phyloP scores from a whole-genome alignment of 2,329 filamentous ascomycete species.

The Rachicladosporium sp. region DNA sequence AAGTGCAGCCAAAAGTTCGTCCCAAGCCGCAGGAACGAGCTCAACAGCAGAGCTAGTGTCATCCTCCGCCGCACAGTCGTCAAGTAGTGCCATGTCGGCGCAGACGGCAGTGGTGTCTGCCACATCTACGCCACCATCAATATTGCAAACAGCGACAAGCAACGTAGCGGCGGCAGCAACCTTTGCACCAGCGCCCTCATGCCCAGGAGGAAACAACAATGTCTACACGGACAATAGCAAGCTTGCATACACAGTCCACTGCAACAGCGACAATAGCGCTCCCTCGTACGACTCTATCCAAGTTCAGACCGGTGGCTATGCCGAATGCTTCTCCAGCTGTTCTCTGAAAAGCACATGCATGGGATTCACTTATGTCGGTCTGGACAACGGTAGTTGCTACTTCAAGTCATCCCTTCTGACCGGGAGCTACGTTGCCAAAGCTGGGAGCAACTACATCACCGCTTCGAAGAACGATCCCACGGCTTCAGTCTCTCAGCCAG shows the following conservation, averaged over 20 bases:
- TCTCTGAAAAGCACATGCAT: conserved; percentile 12
- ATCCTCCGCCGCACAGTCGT: too few relatives aligned
- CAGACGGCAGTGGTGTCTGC: too few relatives aligned
- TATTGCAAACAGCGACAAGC: too few relatives aligned
- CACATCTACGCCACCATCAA: too few relatives aligned
- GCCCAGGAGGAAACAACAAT: conserved; percentile 14
- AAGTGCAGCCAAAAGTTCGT: too few relatives aligned
- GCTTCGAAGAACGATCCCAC: conserved; percentile 11
- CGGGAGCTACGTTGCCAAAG: conserved; percentile 8
- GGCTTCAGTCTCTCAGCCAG: conserved; percentile 7
- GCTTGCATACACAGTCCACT: conserved; percentile 17
- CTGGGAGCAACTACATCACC: conserved; percentile 15
- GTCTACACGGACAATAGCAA: conserved; percentile 13
- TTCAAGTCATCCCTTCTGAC: conserved; percentile 13
- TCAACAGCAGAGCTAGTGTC: too few relatives aligned
- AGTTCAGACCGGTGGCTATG: conserved; percentile 16
- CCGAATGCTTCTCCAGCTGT: conserved; percentile 19
- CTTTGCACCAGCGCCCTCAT: conserved; percentile 9
- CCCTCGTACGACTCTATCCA: conserved; percentile 11
- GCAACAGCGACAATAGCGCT: conserved; percentile 16
- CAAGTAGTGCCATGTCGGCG: too few relatives aligned
- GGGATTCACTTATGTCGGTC: conserved; percentile 18
- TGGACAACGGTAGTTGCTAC: conserved; percentile 17
- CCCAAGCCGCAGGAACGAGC: too few relatives aligned
- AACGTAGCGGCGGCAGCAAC: too few relatives aligned